Evolutionary conservation across 2,329 filamentous ascomycete genomes (phyloP), one percentile per base, ranked within the genome.

Genomic region (Neopestalotiopsis sp.): DNA sequence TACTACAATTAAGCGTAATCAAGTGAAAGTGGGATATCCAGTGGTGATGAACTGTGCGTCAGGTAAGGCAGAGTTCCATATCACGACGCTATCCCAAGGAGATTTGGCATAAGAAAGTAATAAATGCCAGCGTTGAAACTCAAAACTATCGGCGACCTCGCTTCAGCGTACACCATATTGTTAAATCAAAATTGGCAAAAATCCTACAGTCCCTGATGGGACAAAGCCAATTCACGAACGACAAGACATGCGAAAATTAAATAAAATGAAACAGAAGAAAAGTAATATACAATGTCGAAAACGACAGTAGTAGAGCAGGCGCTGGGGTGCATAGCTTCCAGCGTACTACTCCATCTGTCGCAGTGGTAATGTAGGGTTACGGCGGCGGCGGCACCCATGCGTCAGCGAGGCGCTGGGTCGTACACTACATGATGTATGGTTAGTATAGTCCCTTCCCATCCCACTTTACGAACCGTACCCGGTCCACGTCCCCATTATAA

Each of bases 371-470:
- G 45, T 53, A 53, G 45, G 45, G 45, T 53, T 20, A 20, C 45
- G 45, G 45, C 45, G 45, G 45, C 45, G 45, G 45, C 45, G 45
- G 45, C 45, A 53, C 45, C 45, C 45, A 53, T 34, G 59, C 28
- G 59, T 62, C 34, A 38, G 34, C 34, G 59, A 30, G 34, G 59
- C 32, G 32, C 20, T 62, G 59, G 59, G 34, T n/a, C 5, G 59
- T 40, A 40, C 57, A 53, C 45, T 53, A 53, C 57, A 20, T 12
- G 34, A 62, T 34, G 59, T 62, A 14, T 34, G 59, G 13, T 20
- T 40, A 20, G 59, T 62, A 62, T 62, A 59, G 30, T 59, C 30
- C 12, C 40, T 38, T 62, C n/a, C 59, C 59, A 62, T 14, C 59
- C 59, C 59, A 34, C 59, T 53, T 53, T 53, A 34, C 30, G 28